A percentile compares a stretch with the other conserved stretches of the same genome.
These are phyloP conservation scores for Aspergillus hiratsukae DNA, from an alignment of 2,329 filamentous ascomycete species.

Conservation along the genomic window DNA sequence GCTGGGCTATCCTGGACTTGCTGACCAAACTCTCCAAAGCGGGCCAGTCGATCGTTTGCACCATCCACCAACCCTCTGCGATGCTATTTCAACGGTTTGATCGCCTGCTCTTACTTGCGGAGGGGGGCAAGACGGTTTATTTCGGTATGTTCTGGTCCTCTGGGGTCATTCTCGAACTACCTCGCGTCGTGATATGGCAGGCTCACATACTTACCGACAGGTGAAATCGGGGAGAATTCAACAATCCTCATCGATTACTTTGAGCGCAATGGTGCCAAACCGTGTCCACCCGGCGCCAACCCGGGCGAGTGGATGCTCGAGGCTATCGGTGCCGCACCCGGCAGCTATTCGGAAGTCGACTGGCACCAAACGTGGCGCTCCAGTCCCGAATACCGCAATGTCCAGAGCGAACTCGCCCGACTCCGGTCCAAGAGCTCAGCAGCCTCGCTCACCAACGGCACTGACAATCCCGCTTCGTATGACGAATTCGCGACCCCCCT, in stretches of 20 bases:
- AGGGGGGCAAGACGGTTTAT: slow-evolving; percentile 64
- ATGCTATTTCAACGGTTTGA: slow-evolving; percentile 88
- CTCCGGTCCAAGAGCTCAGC: slow-evolving; percentile 34
- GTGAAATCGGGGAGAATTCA: slow-evolving; percentile 59
- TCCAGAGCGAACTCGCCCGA: slow-evolving; percentile 55
- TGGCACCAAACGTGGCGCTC: slow-evolving; percentile 62
- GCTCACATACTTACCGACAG: slow-evolving; percentile 19
- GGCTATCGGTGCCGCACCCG: slow-evolving; percentile 58
- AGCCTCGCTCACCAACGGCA: slow-evolving; percentile 21
- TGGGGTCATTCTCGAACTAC: too few relatives aligned
- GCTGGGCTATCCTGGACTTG: slow-evolving; percentile 84
- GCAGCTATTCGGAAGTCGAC: slow-evolving; percentile 57
- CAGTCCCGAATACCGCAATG: slow-evolving; percentile 52
- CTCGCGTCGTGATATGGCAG: too few relatives aligned
- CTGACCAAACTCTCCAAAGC: slow-evolving; percentile 84
- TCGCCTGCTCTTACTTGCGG: slow-evolving; percentile 59
- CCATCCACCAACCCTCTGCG: slow-evolving; percentile 94
- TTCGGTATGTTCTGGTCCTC: slow-evolving; percentile 52
- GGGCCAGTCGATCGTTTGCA: slow-evolving; percentile 89
- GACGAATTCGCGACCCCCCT: slow-evolving; percentile 80
- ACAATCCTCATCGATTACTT: slow-evolving; percentile 60
- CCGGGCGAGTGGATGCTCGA: slow-evolving; percentile 72
- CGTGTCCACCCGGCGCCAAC: slow-evolving; percentile 60
- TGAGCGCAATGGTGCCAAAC: slow-evolving; percentile 57
- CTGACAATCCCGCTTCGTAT: slow-evolving; percentile 52